Conservation (phyloP, 1,139 yeast species). For the Hyphopichia fennica region DNA sequence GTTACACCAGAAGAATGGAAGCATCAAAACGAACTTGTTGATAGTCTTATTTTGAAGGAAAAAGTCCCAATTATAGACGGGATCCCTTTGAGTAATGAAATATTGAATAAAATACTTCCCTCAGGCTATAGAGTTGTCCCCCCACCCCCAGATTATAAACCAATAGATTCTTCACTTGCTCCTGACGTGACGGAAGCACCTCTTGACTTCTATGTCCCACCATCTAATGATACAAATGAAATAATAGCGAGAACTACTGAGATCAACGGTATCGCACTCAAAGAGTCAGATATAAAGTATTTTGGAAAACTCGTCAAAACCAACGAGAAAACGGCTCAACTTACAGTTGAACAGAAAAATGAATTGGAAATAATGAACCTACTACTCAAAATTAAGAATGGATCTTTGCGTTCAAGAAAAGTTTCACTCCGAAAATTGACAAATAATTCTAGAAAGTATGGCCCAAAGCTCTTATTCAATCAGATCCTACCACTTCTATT, state of each 20-base stretch:
- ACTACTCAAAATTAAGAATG: slow-evolving; percentile 74
- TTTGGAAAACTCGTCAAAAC: slow-evolving; percentile 61
- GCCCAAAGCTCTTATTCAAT: slow-evolving; percentile 68
- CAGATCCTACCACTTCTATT: slow-evolving; percentile 71
- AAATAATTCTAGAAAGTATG: slow-evolving; percentile 63
- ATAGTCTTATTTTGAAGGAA: slow-evolving; percentile 8
- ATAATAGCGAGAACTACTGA: slow-evolving; percentile 34
- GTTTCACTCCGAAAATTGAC: slow-evolving; percentile 68
- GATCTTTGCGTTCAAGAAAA: slow-evolving; percentile 66
- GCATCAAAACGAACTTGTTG: slow-evolving; percentile 8
- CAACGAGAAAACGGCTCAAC: slow-evolving; percentile 15
- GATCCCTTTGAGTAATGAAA: slow-evolving; percentile 48
- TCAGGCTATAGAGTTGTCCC: slow-evolving; percentile 48
- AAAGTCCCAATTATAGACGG: slow-evolving; percentile 46
- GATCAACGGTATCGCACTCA: slow-evolving; percentile 55
- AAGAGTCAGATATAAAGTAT: slow-evolving; percentile 68
- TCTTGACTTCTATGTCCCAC: slow-evolving; percentile 25
- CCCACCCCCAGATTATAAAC: slow-evolving; percentile 51
- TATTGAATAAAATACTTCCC: slow-evolving; percentile 55
- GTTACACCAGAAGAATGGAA: slow-evolving; percentile 36
- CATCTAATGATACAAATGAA: slow-evolving; percentile 16
- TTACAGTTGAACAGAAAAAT: slow-evolving; percentile 53
- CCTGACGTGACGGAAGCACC: slow-evolving; percentile 37
- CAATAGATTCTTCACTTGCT: slow-evolving; percentile 20
- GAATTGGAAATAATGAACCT: slow-evolving; percentile 66